Conservation (phyloP, 441 rosid species). For the Omphalea diandra region DNA sequence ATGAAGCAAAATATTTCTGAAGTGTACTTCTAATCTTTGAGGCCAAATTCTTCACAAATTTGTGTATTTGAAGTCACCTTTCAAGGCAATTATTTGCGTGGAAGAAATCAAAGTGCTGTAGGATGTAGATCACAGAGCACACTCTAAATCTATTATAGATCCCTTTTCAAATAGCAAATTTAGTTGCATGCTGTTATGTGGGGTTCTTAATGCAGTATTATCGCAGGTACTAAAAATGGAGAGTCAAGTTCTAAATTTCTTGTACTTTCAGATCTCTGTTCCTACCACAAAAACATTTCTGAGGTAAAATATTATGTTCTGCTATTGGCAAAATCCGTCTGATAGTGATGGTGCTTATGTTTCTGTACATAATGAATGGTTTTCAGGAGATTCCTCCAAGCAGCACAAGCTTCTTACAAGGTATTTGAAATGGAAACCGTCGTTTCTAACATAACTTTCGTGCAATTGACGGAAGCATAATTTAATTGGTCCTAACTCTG, state of each 20-base stretch:
- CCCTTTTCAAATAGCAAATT: neutral
- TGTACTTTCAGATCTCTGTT: slow-evolving; percentile 64
- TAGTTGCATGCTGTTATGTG: slow-evolving; percentile 18
- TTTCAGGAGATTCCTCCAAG: slow-evolving; percentile 78
- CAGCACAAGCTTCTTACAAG: slow-evolving; percentile 67
- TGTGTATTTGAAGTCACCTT: neutral
- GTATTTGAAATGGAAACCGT: slow-evolving; percentile 32
- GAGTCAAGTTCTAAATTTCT: slow-evolving; percentile 55
- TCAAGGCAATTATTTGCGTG: neutral
- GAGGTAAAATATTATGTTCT: slow-evolving; percentile 44
- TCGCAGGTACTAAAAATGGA: slow-evolving; percentile 87
- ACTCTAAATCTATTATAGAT: slow-evolving; percentile 3
- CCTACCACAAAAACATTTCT: slow-evolving; percentile 86
- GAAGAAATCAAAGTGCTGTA: neutral
- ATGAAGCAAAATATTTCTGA: neutral
- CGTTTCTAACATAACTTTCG: neutral
- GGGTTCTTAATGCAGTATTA: slow-evolving; percentile 23
- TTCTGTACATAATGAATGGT: slow-evolving; percentile 18
- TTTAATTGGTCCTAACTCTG: slow-evolving; percentile 10
- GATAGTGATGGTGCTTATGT: neutral
- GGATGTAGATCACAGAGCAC: neutral
- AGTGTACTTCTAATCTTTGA: neutral
- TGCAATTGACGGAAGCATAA: neutral
- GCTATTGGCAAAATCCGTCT: slow-evolving; percentile 10
- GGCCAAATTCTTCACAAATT: neutral